Percentiles rank a stretch among this genome's conserved stretches.
Evolutionary conservation across 306 rosid genomes (phyloP).

Genomic region (Quercus robur): DNA sequence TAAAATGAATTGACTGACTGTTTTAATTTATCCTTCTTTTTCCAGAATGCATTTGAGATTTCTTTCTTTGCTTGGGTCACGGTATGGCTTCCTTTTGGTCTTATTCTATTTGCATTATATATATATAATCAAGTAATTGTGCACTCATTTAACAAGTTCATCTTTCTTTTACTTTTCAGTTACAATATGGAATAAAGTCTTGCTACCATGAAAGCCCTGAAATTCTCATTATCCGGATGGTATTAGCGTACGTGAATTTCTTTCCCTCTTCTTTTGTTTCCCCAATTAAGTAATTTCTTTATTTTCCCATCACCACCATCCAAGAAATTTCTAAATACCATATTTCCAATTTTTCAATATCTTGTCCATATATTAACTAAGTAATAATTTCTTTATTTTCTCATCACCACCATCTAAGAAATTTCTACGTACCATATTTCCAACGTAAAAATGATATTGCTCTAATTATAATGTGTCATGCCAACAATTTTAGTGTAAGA

Average conservation of each 20-base stretch:
- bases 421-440: no score
- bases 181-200: constrained; percentile 47
- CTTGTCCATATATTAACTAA: no score
- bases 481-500: no score
- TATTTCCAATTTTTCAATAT: no score
- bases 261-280: background rate
- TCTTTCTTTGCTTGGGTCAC: constrained; percentile 64
- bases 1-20: background rate
- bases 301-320: no score
- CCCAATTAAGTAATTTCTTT: background rate
- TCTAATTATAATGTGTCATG: background rate
- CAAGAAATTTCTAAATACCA: no score
- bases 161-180: constrained; percentile 16
- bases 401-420: no score
- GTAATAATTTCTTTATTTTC: no score
- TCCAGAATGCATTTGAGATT: constrained; percentile 58
- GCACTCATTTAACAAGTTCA: background rate
- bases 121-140: background rate
- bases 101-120: background rate
- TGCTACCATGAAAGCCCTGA: constrained; percentile 48
- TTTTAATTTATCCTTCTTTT: background rate
- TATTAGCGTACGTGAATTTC: constrained; percentile 44
- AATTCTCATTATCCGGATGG: constrained; percentile 33
- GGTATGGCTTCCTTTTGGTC: constrained; percentile 14
- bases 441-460: no score